Evolutionary conservation across 2,329 filamentous ascomycete genomes (phyloP).

Genomic region (Nemania sp.): DNA sequence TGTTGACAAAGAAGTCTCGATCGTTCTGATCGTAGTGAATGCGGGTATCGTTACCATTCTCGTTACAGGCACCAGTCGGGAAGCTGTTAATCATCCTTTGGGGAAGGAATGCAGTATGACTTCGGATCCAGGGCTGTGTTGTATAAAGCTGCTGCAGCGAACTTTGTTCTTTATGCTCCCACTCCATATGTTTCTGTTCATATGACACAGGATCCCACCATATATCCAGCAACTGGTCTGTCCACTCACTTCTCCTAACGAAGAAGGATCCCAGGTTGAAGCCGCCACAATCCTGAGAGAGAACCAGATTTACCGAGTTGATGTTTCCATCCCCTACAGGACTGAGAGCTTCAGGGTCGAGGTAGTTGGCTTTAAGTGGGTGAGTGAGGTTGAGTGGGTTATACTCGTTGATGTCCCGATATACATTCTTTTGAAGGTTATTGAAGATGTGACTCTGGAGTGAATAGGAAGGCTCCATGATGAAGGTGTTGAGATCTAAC

Average conservation of each 20-base stretch:
- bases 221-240: slow-evolving; percentile 89
- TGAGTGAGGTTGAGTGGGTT: slow-evolving; percentile 96
- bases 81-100: slow-evolving; percentile 96
- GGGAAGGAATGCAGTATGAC: slow-evolving; percentile 87
- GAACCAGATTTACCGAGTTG: slow-evolving; percentile 85
- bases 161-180: slow-evolving; percentile 99
- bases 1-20: slow-evolving; percentile 95
- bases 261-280: slow-evolving; percentile 99
- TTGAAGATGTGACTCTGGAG: slow-evolving; percentile 93
- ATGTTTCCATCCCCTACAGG: slow-evolving; percentile 79
- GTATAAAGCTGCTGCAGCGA: slow-evolving; percentile 92
- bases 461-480: slow-evolving; percentile 95
- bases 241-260: slow-evolving; percentile 85
- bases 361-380: slow-evolving; percentile 77
- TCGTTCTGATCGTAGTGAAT: slow-evolving; percentile 90
- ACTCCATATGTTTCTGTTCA: slow-evolving; percentile 98
- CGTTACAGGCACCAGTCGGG: slow-evolving; percentile 87
- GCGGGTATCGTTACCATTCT: slow-evolving; percentile 77
- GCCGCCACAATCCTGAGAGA: slow-evolving; percentile 93
- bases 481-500: slow-evolving; percentile 96
- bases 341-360: slow-evolving; percentile 80
- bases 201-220: slow-evolving; percentile 99
- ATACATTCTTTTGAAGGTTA: slow-evolving; percentile 77
- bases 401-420: slow-evolving; percentile 96
- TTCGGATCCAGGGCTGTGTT: slow-evolving; percentile 91